Evolutionary conservation across 768 basidiomycete genomes (phyloP).

Genomic region (Hypsizygus marmoreus): DNA sequence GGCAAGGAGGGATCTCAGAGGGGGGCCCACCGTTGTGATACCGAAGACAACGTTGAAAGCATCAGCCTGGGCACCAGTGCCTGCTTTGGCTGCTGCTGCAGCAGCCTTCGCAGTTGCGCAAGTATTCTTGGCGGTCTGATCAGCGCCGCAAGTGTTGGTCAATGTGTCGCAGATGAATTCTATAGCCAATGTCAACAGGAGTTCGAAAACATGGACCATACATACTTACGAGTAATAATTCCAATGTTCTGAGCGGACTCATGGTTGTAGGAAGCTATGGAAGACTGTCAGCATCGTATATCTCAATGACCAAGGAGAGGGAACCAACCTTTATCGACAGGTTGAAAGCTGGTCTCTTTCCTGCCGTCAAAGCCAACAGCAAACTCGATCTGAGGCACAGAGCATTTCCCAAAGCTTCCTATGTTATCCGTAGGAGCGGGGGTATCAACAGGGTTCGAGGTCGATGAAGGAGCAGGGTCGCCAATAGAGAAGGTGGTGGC

Average conservation of each 20-base stretch:
- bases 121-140: slow-evolving; percentile 53
- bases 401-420: slow-evolving; percentile 56
- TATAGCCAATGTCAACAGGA: slow-evolving; percentile 3
- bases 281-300: neutral
- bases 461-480: slow-evolving; percentile 18
- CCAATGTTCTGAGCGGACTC: slow-evolving; percentile 57
- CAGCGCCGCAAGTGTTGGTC: slow-evolving; percentile 53
- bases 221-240: slow-evolving; percentile 51
- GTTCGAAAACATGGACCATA: neutral
- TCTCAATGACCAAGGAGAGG: neutral
- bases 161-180: slow-evolving; percentile 58
- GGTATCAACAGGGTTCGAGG: slow-evolving; percentile 15
- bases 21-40: slow-evolving; percentile 35
- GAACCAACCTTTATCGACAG: slow-evolving; percentile 45
- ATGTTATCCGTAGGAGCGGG: slow-evolving; percentile 22
- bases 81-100: slow-evolving; percentile 39
- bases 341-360: slow-evolving; percentile 61
- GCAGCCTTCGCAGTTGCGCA: slow-evolving; percentile 44
- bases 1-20: slow-evolving; percentile 6
- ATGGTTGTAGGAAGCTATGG: slow-evolving; percentile 47
- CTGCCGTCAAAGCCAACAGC: slow-evolving; percentile 57
- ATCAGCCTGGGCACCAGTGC: slow-evolving; percentile 59
- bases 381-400: slow-evolving; percentile 60
- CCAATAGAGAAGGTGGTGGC: slow-evolving; percentile 32
- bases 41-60: slow-evolving; percentile 47